Conservation (phyloP, 805 yeast species). For the Komagataella pastoris region DNA sequence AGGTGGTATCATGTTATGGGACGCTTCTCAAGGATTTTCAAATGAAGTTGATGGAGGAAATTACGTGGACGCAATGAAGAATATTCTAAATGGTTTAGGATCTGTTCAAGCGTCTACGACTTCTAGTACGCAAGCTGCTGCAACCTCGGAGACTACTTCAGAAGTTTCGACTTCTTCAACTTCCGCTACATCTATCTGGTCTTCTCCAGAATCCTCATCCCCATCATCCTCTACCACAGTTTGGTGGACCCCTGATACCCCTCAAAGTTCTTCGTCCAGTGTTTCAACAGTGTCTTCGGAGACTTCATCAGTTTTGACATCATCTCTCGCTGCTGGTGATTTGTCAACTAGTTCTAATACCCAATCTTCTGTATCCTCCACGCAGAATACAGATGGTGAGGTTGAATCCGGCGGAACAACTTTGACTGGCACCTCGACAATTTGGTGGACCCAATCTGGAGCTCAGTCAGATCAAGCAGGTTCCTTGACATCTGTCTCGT, state of each 20-base stretch:
- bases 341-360: no score
- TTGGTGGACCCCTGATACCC: constrained; percentile 20
- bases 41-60: constrained; percentile 29
- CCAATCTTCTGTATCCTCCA: not conserved
- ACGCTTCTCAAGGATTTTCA: constrained; percentile 47
- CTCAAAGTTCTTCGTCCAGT: constrained; percentile 5
- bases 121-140: not conserved
- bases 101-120: constrained; percentile 3
- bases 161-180: constrained; percentile 4
- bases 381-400: not conserved
- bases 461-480: not conserved
- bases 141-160: constrained; percentile 1
- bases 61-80: constrained; percentile 15
- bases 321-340: constrained; percentile 1
- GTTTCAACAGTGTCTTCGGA: constrained; percentile 18
- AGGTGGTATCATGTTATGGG: constrained; percentile 80
- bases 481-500: not conserved
- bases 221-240: constrained; percentile 9
- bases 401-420: constrained; percentile 4
- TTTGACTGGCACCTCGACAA: constrained; percentile 1
- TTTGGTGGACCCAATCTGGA: not conserved
- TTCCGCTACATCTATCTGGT: constrained; percentile 3
- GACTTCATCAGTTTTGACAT: constrained; percentile 13
- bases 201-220: constrained; percentile 3
- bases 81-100: constrained; percentile 7